Conservation (phyloP, 345 rosid genomes). For the Stellera chamaejasme region DNA sequence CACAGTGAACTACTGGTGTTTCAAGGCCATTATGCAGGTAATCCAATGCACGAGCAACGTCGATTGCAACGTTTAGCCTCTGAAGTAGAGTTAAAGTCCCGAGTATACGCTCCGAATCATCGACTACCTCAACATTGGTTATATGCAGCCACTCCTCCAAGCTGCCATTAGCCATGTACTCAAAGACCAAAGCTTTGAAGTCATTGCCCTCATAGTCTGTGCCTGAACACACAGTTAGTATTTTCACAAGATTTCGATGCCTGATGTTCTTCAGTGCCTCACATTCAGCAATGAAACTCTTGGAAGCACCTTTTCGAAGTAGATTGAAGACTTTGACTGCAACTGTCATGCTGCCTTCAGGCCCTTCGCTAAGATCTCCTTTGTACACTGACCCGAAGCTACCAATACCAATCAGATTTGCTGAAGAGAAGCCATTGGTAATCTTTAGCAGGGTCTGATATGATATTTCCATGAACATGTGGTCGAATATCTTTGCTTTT, state of each 20-base stretch:
- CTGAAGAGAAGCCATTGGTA: constrained; percentile 6
- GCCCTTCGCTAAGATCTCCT: constrained; percentile 13
- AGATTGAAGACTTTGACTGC: constrained; percentile 39
- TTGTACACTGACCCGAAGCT: constrained; percentile 15
- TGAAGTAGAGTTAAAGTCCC: not conserved
- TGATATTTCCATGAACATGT: not conserved
- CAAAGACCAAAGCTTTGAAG: constrained; percentile 11
- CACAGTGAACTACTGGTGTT: constrained; percentile 17
- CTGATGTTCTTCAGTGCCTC: constrained; percentile 23
- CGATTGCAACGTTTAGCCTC: not conserved
- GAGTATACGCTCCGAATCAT: no score
- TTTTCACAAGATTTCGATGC: constrained; percentile 35
- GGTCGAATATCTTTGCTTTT: not conserved
- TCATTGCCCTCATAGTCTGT: constrained; percentile 2
- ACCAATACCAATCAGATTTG: constrained; percentile 16
- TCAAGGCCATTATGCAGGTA: constrained; percentile 16
- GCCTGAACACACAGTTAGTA: constrained; percentile 17
- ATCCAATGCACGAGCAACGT: constrained; percentile 14
- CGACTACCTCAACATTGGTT: not conserved
- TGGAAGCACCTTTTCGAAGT: constrained; percentile 23
- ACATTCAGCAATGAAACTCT: constrained; percentile 45
- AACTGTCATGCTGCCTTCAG: not conserved
- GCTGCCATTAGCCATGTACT: constrained; percentile 12
- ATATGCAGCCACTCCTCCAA: constrained; percentile 16
- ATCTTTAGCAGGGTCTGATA: constrained; percentile 11